Conservation (phyloP, 176 grass and related monocot species). For the Carex pumila region DNA sequence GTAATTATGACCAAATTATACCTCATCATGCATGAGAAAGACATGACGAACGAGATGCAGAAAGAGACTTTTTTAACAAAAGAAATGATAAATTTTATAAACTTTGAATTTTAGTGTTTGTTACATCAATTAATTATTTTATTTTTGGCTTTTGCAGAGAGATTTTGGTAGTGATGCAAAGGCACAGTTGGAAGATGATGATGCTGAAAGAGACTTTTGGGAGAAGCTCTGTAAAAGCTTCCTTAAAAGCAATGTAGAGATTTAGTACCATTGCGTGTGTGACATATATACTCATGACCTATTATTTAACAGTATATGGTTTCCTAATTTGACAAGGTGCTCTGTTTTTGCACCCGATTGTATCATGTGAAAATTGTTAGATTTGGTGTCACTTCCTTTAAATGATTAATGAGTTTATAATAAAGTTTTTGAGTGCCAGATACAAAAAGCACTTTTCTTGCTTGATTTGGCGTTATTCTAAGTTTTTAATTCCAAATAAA, state of each 20-base stretch:
- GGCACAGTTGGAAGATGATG: slow-evolving; percentile 39
- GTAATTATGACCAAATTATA: too few relatives aligned
- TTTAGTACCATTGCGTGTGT: neutral
- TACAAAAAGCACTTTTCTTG: neutral
- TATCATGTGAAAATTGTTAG: neutral
- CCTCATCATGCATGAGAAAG: neutral
- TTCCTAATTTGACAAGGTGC: neutral
- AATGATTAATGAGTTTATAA: neutral
- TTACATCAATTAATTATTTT: neutral
- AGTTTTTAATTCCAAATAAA: neutral
- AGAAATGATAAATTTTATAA: neutral
- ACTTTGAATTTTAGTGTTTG: neutral
- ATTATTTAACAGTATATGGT: neutral
- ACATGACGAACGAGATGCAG: neutral
- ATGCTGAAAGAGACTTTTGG: slow-evolving; percentile 64
- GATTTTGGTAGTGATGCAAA: slow-evolving; percentile 44
- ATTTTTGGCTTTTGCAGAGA: slow-evolving; percentile 8
- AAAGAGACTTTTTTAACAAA: neutral
- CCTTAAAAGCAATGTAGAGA: slow-evolving; percentile 50
- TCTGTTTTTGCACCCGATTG: neutral
- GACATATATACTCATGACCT: neutral
- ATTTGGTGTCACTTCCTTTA: neutral
- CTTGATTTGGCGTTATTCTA: neutral
- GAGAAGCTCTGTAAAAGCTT: slow-evolving; percentile 70
- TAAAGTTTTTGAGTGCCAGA: neutral